Conservation (phyloP, 202 grass and related monocot genomes). For the Hordeum pubiflorum region DNA sequence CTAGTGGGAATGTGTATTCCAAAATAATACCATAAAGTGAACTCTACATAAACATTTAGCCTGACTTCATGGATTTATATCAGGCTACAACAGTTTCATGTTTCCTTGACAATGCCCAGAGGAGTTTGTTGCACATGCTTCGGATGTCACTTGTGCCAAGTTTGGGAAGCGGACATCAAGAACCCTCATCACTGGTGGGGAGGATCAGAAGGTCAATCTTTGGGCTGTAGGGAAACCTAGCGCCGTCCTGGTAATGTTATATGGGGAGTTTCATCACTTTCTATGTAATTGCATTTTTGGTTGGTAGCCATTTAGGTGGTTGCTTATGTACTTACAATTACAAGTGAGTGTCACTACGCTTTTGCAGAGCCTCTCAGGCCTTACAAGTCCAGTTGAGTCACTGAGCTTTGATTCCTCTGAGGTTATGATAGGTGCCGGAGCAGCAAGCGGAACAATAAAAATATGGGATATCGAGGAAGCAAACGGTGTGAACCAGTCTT, state of each 20-base stretch:
- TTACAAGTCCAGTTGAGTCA: slow-evolving; percentile 80
- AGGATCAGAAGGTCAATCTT: slow-evolving; percentile 87
- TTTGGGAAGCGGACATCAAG: slow-evolving; percentile 70
- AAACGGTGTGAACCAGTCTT: slow-evolving; percentile 48
- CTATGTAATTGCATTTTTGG: background rate
- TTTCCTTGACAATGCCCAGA: slow-evolving; percentile 59
- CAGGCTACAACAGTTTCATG: slow-evolving; percentile 10
- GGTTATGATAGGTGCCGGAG: slow-evolving; percentile 69
- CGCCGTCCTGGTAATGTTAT: slow-evolving; percentile 57
- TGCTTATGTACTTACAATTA: slow-evolving; percentile 5
- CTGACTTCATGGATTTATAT: background rate
- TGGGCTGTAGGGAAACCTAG: slow-evolving; percentile 83
- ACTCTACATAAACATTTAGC: background rate
- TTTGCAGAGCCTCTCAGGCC: slow-evolving; percentile 71
- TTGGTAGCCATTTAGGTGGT: slow-evolving; percentile 3
- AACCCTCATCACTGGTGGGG: slow-evolving; percentile 75
- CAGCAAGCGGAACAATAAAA: slow-evolving; percentile 80
- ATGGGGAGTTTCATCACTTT: background rate
- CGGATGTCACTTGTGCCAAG: slow-evolving; percentile 78
- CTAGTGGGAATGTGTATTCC: background rate
- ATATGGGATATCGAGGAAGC: slow-evolving; percentile 82
- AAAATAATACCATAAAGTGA: background rate
- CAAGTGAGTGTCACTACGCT: slow-evolving; percentile 12
- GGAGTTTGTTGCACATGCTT: slow-evolving; percentile 83
- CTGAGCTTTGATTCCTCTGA: slow-evolving; percentile 85